Evolutionary conservation across 768 basidiomycete genomes (phyloP), one percentile per base, ranked within the genome.

Genomic region (Suillus discolor): DNA sequence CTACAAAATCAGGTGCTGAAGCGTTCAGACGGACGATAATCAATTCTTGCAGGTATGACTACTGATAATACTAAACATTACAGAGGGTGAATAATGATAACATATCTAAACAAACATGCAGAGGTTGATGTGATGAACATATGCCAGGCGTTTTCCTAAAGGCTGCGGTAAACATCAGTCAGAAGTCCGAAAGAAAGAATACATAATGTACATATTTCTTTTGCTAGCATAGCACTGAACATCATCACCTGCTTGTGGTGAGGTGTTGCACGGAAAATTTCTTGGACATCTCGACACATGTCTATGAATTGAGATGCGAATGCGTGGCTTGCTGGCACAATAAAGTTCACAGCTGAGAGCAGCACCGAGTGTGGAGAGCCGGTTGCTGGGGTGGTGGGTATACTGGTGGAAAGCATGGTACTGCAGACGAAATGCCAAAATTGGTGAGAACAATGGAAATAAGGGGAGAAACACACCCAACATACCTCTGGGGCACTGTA

Each of bases 181-280:
- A 25, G 18, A 20, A 31, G 0, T 44, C 1, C 16, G 51, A 6
- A 6, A 6, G 1, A 61, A 62, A 42, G 51, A 13, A 9, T 41
- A 25, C 25, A 60, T 18, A 0, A 85, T 95, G 68, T 72, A 98
- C 97, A 75, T 94, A 99, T 97, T 70, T 99, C 97, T 84, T 99
- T 99, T 65, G 94, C 89, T 67, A 99, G 81, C 1, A 97, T 99
- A 45, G 97, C 97, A 73, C 95, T 97, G 85, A 99, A 99, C 97
- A 99, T 99, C 97, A 99, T 99, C 71, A 99, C 97, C 85, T 99
- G 97, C 84, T 99, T 99, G 87, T 97, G 96, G 80, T 97, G 97
- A 61, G 97, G 97, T 23, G 97, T 99, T n/a, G 94, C 87, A 73
- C 97, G 91, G 88, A 99, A 99, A 74, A 99, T 99, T 83, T 99